Evolutionary conservation across 352 stramenopile species (phyloP).

Genomic region (Phytopythium oedochilum): DNA sequence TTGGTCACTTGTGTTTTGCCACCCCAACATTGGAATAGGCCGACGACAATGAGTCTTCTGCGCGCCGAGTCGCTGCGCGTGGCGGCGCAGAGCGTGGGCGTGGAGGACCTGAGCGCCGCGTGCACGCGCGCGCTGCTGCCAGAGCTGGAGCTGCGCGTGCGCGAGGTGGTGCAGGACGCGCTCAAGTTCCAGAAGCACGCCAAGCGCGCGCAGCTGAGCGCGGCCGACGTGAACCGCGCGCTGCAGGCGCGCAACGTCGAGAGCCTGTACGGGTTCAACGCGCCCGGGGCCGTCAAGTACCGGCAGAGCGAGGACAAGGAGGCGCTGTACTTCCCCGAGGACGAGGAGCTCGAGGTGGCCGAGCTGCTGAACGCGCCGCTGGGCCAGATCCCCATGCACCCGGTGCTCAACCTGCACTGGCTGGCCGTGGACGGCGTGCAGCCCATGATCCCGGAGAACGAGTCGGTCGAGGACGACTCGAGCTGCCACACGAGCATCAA

Average conservation of each 20-base stretch:
- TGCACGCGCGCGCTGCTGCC: constrained; percentile 66
- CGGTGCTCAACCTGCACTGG: constrained; percentile 76
- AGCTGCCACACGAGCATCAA: constrained; percentile 69
- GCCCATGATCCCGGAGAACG: constrained; percentile 80
- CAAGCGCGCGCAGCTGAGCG: constrained; percentile 48
- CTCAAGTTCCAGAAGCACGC: constrained; percentile 82
- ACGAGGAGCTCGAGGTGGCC: constrained; percentile 64
- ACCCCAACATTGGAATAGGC: too few species aligned
- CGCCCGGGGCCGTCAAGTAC: constrained; percentile 44
- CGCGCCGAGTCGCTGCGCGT: constrained; percentile 65
- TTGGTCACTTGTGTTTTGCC: not conserved
- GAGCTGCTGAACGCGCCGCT: constrained; percentile 77
- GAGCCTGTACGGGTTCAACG: constrained; percentile 73
- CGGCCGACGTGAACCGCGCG: constrained; percentile 73
- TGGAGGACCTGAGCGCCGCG: constrained; percentile 63
- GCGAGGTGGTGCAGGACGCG: constrained; percentile 79
- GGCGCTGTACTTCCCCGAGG: constrained; percentile 63
- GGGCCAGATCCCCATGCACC: constrained; percentile 65
- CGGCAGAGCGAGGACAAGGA: constrained; percentile 52
- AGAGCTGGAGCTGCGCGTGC: constrained; percentile 77
- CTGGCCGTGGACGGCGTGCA: constrained; percentile 81
- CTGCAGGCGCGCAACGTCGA: constrained; percentile 70
- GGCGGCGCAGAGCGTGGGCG: constrained; percentile 65
- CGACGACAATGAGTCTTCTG: constrained; percentile 84
- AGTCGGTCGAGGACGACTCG: constrained; percentile 65